Evolutionary conservation across 2,329 filamentous ascomycete species (phyloP), one percentile per base, ranked within the genome.

Genomic region (Trichoderma koningiopsis): DNA sequence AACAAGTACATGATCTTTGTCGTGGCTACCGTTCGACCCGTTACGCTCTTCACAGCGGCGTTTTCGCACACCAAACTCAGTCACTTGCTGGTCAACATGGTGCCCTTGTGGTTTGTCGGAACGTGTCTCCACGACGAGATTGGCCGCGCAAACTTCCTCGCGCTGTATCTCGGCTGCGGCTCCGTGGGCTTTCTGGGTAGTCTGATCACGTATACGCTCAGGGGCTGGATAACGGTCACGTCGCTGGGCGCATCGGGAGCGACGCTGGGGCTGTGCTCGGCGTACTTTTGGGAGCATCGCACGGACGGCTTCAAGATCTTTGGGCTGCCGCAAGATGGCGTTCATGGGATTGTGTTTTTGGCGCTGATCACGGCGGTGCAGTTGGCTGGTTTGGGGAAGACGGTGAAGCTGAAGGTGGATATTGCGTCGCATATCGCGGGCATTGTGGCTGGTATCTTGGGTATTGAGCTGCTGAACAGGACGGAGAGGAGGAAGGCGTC

Each of bases 1-100:
- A 94, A 93, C 79, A 87, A 83, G 71, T 91, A 91, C 81, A 89
- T 92, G 79, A 81, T 91, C 52, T 78, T 90, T 43, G 82, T 89
- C 10, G 84, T 90, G 7, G 90, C 88, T 7, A 88, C 88, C 63
- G 91, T 92, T 10, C 85, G 85, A 71, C 85, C 91, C 4, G 69
- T 88, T 24, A 85, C 86, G 71, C 78, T 92, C 71, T 75, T 95
- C 33, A 87, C 88, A 40, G 87, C 88, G 72, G 81, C 87, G 61
- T 92, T 94, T 81, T 91, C 89, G 24, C 92, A 96, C 80, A 87
- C 91, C 66, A 80, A 79, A 3, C 72, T 89, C 22, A 75, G 78
- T 58, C 92, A 96, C 77, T 77, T 92, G 47, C 70, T 83, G 29
- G 76, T 83, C 53, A 95, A 95, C 79, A 89, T 92, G 86, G 73